phyloP scores from a whole-genome alignment of 2,329 filamentous ascomycete genomes.

The Aspergillus pseudoterreus region DNA sequence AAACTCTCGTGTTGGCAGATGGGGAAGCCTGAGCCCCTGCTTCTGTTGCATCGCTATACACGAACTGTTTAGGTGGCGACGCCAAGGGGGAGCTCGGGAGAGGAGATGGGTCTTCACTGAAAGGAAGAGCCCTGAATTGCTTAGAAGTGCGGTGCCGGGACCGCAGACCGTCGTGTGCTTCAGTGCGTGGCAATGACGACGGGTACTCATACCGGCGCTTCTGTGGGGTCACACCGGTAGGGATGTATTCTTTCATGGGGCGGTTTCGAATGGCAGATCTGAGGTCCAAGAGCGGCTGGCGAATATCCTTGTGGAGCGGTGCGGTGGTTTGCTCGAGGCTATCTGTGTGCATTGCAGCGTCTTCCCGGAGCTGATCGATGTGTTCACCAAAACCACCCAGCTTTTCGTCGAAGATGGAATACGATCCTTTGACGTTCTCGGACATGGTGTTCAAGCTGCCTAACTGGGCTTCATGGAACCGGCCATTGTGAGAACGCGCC shows the following conservation, averaged over 20 bases:
- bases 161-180: slow-evolving; percentile 56
- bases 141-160: slow-evolving; percentile 46
- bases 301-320: slow-evolving; percentile 57
- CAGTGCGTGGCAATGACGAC: slow-evolving; percentile 72
- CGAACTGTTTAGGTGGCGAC: slow-evolving; percentile 49
- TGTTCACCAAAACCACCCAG: slow-evolving; percentile 66
- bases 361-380: slow-evolving; percentile 64
- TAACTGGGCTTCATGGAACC: slow-evolving; percentile 68
- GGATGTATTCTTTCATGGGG: slow-evolving; percentile 71
- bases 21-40: slow-evolving; percentile 32
- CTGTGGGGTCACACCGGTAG: slow-evolving; percentile 82
- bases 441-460: slow-evolving; percentile 65
- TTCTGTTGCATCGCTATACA: slow-evolving; percentile 50
- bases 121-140: slow-evolving; percentile 29
- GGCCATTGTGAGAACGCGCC: slow-evolving; percentile 74
- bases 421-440: slow-evolving; percentile 67
- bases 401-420: slow-evolving; percentile 66
- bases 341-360: slow-evolving; percentile 60
- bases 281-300: slow-evolving; percentile 67
- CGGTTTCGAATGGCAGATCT: slow-evolving; percentile 64
- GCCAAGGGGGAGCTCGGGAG: slow-evolving; percentile 22
- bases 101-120: slow-evolving; percentile 24
- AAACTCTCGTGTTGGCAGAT: slow-evolving; percentile 26
- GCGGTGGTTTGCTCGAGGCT: slow-evolving; percentile 59
- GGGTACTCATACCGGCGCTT: slow-evolving; percentile 80